Percentiles rank a stretch among this genome's conserved stretches.
Conservation (phyloP, 768 basidiomycete species). For the Boletus vermiculosoides region DNA sequence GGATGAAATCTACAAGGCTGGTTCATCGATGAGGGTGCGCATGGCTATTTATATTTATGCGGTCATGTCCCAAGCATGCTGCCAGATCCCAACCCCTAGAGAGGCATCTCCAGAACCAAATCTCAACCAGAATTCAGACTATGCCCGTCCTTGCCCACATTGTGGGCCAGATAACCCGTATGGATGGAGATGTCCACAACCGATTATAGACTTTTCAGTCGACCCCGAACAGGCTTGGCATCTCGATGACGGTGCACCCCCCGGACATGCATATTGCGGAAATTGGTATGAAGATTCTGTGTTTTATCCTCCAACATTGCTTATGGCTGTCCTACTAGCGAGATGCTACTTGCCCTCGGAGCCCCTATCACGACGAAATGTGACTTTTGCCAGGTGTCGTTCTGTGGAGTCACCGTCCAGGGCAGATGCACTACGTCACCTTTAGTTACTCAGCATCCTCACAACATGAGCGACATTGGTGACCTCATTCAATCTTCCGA, state of each 20-base stretch:
- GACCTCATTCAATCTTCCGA: conserved; percentile 77
- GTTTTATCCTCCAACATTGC: background rate
- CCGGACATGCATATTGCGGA: conserved; percentile 78
- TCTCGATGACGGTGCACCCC: conserved; percentile 72
- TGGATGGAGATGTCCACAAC: conserved; percentile 81
- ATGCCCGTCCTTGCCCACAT: conserved; percentile 78
- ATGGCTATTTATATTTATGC: background rate
- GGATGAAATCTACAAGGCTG: conserved; percentile 72
- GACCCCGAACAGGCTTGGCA: conserved; percentile 77
- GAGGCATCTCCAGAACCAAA: conserved; percentile 77
- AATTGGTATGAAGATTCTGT: conserved; percentile 58
- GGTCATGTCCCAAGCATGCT: background rate
- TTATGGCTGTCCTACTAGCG: conserved; percentile 41
- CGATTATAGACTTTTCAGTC: conserved; percentile 66
- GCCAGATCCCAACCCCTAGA: conserved; percentile 71
- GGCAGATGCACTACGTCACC: conserved; percentile 66
- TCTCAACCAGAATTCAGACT: conserved; percentile 61
- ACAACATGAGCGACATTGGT: conserved; percentile 62
- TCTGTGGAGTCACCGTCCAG: conserved; percentile 79
- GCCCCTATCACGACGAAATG: conserved; percentile 82
- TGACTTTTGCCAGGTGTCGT: conserved; percentile 78
- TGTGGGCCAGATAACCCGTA: conserved; percentile 66
- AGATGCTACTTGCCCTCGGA: conserved; percentile 66
- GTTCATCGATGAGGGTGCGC: conserved; percentile 62
- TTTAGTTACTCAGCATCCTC: conserved; percentile 60